Base-by-base conservation (phyloP, 2,329 filamentous ascomycete genomes). In the Bisporella sp. region DNA sequence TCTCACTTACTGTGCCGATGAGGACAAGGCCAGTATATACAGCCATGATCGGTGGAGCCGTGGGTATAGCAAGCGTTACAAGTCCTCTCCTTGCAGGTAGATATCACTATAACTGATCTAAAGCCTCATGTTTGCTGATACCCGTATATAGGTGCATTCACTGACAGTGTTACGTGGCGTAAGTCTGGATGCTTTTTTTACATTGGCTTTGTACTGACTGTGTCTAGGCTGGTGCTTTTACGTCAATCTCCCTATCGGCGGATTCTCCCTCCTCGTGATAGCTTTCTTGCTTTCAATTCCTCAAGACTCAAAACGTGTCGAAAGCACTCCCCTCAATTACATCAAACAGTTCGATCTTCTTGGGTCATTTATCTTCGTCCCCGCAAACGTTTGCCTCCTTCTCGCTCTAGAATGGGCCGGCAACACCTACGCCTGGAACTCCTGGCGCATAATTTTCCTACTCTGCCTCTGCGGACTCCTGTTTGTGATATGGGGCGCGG, bases 321-420 rank as follows among this genome's bases (percentile, higher is more conserved):
- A 64, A 1, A 60, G 57, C 21, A 55, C 64, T 9, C 52, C 68
- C 32, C 54, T 66, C 42, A 55, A 61, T 39, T 55, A 59, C 28
- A 47, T 61, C 7, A 53, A 62, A 57, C 59, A 57, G 68, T 69
- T 77, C 57, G 75, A 77, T 52, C 63, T 70, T 1, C 28, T 71
- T 5, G 75, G 74, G 3, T 67, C 69, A 12, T 52, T 66, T 8
- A 54, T 77, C 35, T 61, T 78, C 40, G 70, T 77, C 65, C 64
- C 64, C 57, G 59, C 65, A 61, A 59, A 33, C 30, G 35, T 58
- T 5, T 58, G 63, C 59, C 65, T 72, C 51, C 65, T 76, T 45
- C 64, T 76, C 3, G 72, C 71, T 30, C 62, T 76, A 1, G 71
- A 75, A 57, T 75, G 67, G 54, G 71, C 70, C 41, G 73, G 72